phyloP scores from a whole-genome alignment of 2,329 filamentous ascomycete species.

The Karstenula rhodostoma region DNA sequence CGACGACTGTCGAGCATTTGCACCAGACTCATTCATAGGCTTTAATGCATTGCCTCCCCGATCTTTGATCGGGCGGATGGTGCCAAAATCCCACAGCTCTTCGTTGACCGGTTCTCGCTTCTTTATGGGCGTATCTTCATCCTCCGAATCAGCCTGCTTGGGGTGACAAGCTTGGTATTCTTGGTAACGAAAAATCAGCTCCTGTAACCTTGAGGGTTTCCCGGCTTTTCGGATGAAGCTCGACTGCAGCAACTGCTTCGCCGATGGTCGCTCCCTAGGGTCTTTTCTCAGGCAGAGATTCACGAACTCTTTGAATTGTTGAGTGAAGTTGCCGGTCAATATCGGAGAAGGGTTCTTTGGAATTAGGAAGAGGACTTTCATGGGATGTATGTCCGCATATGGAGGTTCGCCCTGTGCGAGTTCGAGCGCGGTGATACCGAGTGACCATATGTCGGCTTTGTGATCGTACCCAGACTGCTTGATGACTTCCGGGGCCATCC shows the following conservation, averaged over 20 bases:
- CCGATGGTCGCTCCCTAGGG: conserved; percentile 85
- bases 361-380: conserved; percentile 97
- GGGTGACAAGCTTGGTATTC: conserved; percentile 87
- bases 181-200: conserved; percentile 89
- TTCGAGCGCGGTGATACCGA: conserved; percentile 93
- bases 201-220: conserved; percentile 94
- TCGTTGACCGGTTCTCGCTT: conserved; percentile 67
- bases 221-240: conserved; percentile 91
- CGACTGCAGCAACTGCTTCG: conserved; percentile 86
- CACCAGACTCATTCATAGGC: conserved; percentile 80
- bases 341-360: conserved; percentile 90
- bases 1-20: conserved; percentile 70
- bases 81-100: conserved; percentile 99
- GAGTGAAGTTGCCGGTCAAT: conserved; percentile 62
- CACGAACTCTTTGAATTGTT: conserved; percentile 61
- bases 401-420: conserved; percentile 91
- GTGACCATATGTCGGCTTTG: conserved; percentile 97
- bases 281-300: conserved; percentile 82
- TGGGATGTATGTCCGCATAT: conserved; percentile 95
- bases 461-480: conserved; percentile 98
- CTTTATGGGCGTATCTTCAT: conserved; percentile 46
- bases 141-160: conserved; percentile 60
- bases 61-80: conserved; percentile 78
- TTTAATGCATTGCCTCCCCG: conserved; percentile 66
- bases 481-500: conserved; percentile 99